Evolutionary conservation across 2,329 filamentous ascomycete genomes (phyloP).

Genomic region (Alternaria postmessia): DNA sequence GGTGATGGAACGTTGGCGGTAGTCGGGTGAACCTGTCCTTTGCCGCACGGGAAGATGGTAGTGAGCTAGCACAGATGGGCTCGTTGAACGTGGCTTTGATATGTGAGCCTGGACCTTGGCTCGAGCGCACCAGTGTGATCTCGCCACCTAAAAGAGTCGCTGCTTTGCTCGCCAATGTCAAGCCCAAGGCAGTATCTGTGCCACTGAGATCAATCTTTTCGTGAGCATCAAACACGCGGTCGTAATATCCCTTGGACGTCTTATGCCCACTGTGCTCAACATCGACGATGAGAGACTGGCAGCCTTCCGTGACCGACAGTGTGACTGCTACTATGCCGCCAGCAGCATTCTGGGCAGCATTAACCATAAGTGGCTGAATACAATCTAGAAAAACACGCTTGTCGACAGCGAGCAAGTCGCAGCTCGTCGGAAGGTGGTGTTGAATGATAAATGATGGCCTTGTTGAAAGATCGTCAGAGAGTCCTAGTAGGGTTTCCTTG

Average conservation of each 20-base stretch:
- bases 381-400: constrained; percentile 54
- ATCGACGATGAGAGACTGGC: constrained; percentile 49
- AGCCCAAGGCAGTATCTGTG: constrained; percentile 53
- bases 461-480: constrained; percentile 39
- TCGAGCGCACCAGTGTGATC: constrained; percentile 51
- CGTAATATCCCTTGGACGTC: constrained; percentile 47
- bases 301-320: constrained; percentile 41
- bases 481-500: constrained; percentile 36
- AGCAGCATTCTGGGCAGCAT: constrained; percentile 54
- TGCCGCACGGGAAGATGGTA: constrained; percentile 17
- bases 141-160: constrained; percentile 52
- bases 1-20: constrained; percentile 20
- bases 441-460: constrained; percentile 47
- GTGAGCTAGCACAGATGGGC: constrained; percentile 35
- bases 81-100: constrained; percentile 49
- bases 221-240: constrained; percentile 55
- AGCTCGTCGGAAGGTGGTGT: constrained; percentile 39
- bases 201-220: constrained; percentile 53
- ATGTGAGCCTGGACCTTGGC: constrained; percentile 50
- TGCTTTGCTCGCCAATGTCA: constrained; percentile 55
- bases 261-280: constrained; percentile 55
- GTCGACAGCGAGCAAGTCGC: constrained; percentile 48
- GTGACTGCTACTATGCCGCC: constrained; percentile 50
- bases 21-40: constrained; percentile 12
- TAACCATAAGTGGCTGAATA: constrained; percentile 53